These are phyloP conservation scores for Omphalotus olearius DNA, from an alignment of 1,284 basidiomycete genomes.

Conservation along the genomic window DNA sequence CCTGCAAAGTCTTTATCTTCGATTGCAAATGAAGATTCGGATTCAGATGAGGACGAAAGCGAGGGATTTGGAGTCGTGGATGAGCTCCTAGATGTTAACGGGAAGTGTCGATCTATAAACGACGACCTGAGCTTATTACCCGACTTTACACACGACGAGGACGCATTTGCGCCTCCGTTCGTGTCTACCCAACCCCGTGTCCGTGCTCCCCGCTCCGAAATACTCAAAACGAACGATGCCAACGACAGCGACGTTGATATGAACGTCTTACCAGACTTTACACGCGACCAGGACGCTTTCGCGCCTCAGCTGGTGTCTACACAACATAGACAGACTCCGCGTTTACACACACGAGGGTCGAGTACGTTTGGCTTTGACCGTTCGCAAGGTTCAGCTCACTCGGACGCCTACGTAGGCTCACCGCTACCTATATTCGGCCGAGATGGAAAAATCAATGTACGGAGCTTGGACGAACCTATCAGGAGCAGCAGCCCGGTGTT, in stretches of 20 bases:
- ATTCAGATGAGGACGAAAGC: not conserved
- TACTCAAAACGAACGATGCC: not conserved
- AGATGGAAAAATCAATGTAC: constrained; percentile 8
- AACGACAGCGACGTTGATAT: not conserved
- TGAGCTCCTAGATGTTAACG: not conserved
- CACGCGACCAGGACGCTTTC: constrained; percentile 7
- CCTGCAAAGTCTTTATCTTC: constrained; percentile 3
- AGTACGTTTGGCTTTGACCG: no score
- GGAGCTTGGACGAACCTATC: constrained; percentile 3
- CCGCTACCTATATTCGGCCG: constrained; percentile 1
- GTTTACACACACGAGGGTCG: no score
- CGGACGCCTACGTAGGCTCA: not conserved
- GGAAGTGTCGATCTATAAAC: no score
- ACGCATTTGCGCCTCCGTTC: constrained; percentile 10
- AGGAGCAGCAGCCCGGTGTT: constrained; percentile 1
- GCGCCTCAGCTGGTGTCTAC: constrained; percentile 10
- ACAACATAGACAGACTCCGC: not conserved
- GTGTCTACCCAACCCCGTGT: constrained; percentile 7
- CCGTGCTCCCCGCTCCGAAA: no score
- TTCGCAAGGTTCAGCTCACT: not conserved
- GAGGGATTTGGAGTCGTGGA: no score
- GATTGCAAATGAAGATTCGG: constrained; percentile 1
- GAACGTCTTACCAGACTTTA: constrained; percentile 10
- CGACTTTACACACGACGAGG: constrained; percentile 10
- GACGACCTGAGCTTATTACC: constrained; percentile 3